phyloP scores from a whole-genome alignment of 225 moss, liverwort and hornwort genomes.

The Neckera pumila region DNA sequence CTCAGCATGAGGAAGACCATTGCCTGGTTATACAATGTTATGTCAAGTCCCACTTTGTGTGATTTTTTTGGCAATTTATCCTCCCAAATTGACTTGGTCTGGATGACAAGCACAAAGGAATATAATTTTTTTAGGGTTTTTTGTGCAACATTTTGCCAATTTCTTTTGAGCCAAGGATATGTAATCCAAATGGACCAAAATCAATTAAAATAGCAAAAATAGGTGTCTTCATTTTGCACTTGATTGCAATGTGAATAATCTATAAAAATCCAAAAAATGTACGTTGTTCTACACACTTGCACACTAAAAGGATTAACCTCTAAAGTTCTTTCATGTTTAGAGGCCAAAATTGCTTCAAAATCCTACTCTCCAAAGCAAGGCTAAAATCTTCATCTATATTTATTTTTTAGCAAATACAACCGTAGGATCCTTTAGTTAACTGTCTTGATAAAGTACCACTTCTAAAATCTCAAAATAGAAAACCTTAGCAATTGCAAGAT shows the following conservation, averaged over 20 bases:
- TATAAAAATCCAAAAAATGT: not conserved
- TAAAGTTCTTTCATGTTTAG: too few relatives aligned
- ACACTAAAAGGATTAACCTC: not conserved
- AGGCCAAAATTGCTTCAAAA: too few relatives aligned
- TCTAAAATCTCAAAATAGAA: too few relatives aligned
- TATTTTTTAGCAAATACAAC: too few relatives aligned
- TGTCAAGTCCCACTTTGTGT: too few relatives aligned
- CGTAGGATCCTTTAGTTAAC: too few relatives aligned
- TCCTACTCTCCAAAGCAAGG: too few relatives aligned
- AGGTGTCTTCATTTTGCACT: not conserved
- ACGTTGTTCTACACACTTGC: not conserved
- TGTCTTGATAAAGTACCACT: too few relatives aligned
- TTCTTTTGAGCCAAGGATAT: not conserved
- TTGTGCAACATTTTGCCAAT: not conserved
- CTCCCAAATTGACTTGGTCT: not conserved
- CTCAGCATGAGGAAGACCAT: too few relatives aligned
- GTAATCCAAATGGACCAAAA: not conserved
- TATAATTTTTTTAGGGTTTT: not conserved
- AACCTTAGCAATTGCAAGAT: too few relatives aligned
- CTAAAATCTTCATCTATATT: too few relatives aligned
- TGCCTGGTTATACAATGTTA: too few relatives aligned
- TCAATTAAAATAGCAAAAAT: not conserved
- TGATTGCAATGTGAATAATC: not conserved
- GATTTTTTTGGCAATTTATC: not conserved
- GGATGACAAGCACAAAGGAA: fast-evolving